Conservation (phyloP, 352 stramenopile species). For the Globisporangium uncinulatum region DNA sequence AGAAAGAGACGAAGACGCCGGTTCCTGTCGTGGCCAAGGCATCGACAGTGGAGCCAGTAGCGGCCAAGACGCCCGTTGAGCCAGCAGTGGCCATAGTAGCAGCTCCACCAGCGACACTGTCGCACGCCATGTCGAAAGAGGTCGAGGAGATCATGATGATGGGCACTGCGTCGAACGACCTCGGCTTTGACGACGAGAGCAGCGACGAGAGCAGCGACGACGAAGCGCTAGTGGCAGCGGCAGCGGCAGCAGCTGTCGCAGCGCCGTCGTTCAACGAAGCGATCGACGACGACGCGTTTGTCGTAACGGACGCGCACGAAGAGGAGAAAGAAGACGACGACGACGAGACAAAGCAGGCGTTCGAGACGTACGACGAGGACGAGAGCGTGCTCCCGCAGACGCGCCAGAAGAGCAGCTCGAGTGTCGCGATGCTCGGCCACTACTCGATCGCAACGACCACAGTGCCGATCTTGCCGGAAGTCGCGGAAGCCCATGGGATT, state of each 20-base stretch:
- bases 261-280: constrained; percentile 6
- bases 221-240: background rate
- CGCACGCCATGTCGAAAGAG: constrained; percentile 11
- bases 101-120: background rate
- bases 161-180: constrained; percentile 35
- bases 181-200: constrained; percentile 41
- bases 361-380: constrained; percentile 8
- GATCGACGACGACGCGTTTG: constrained; percentile 10
- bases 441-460: constrained; percentile 58
- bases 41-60: background rate
- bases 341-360: background rate
- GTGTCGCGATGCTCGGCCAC: constrained; percentile 66
- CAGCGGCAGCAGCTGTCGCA: background rate
- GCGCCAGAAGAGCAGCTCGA: constrained; percentile 46
- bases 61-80: background rate
- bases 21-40: background rate
- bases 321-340: background rate
- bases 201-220: constrained; percentile 18
- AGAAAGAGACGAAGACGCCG: background rate
- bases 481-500: constrained; percentile 44
- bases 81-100: background rate
- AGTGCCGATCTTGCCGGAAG: constrained; percentile 53
- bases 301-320: background rate
- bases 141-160: constrained; percentile 25
- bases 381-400: constrained; percentile 20